Evolutionary conservation across 169 alveolate species (phyloP).

Genomic region (Cryptosporidium tyzzeri): DNA sequence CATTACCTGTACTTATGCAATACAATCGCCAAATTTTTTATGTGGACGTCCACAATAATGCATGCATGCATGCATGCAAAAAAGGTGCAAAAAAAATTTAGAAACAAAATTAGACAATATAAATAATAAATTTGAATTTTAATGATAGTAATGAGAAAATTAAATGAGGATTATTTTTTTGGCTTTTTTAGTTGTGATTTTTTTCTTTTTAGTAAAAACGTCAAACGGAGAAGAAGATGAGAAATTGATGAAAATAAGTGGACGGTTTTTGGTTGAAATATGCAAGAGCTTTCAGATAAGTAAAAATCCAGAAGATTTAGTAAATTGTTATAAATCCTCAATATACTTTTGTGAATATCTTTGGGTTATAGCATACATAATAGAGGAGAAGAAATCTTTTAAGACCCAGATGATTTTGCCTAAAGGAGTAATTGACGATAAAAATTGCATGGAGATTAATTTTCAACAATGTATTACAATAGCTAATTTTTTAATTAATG

Average conservation of each 20-base stretch:
- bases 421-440: not conserved
- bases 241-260: not conserved
- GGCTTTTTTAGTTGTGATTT: not conserved
- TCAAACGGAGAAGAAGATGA: not conserved
- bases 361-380: slow-evolving; percentile 35
- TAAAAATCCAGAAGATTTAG: not conserved
- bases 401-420: slow-evolving; percentile 31
- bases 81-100: not conserved
- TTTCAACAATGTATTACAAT: slow-evolving; percentile 49
- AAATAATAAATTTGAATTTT: not conserved
- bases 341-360: slow-evolving; percentile 56
- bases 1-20: not conserved
- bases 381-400: slow-evolving; percentile 4
- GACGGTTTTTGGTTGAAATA: slow-evolving; percentile 8
- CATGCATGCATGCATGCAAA: not conserved
- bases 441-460: slow-evolving; percentile 18
- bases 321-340: slow-evolving; percentile 22
- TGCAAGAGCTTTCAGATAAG: not conserved
- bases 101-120: not conserved
- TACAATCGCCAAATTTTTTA: not conserved
- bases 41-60: not conserved
- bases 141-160: not conserved
- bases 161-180: not conserved
- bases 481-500: slow-evolving; percentile 1
- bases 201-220: not conserved